Conservation (phyloP, 2,329 filamentous ascomycete species). For the Trichoderma hamatum region DNA sequence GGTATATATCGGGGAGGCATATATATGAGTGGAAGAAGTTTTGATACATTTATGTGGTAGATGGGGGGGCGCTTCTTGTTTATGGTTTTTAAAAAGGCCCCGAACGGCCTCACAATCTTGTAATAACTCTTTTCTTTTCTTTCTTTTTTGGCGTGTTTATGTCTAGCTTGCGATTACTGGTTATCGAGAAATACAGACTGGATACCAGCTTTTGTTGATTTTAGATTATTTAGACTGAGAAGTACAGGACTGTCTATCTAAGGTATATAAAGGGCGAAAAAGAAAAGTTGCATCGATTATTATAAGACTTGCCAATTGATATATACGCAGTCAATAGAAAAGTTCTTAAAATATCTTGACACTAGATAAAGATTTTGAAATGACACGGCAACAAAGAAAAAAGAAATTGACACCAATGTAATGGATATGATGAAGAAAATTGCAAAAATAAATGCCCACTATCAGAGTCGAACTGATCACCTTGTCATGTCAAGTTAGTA, state of each 20-base stretch:
- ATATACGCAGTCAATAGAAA: neutral
- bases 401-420: too few species aligned
- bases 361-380: too few species aligned
- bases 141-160: neutral
- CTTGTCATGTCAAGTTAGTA: constrained; percentile 27
- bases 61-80: neutral
- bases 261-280: neutral
- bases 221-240: neutral
- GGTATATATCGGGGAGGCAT: neutral
- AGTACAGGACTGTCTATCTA: constrained; percentile 11
- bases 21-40: neutral
- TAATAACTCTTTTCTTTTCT: neutral
- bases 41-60: neutral
- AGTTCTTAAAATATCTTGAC: too few species aligned
- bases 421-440: neutral
- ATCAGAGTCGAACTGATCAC: constrained; percentile 29
- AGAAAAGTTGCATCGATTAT: neutral
- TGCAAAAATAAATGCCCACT: constrained; percentile 24
- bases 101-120: neutral
- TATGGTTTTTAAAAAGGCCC: neutral
- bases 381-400: neutral
- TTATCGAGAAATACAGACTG: constrained; percentile 6
- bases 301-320: neutral
- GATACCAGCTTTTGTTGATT: neutral
- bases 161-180: neutral